These are phyloP conservation scores for Tricholoma bakamatsutake DNA, from an alignment of 768 basidiomycete species.

Conservation along the genomic window DNA sequence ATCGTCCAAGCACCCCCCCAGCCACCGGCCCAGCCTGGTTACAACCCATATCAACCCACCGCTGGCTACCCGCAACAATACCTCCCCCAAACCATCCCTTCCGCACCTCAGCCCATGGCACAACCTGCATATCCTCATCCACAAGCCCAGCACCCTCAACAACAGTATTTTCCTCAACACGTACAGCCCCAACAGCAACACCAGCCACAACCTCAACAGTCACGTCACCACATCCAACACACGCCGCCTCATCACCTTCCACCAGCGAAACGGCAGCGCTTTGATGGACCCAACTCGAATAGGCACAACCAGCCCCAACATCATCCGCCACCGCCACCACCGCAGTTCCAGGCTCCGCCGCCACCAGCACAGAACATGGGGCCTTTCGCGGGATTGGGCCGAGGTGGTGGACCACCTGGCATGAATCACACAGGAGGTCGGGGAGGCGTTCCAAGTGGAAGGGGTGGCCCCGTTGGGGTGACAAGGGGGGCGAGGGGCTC, in stretches of 20 bases:
- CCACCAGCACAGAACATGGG: constrained; percentile 39
- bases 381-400: constrained; percentile 30
- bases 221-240: constrained; percentile 51
- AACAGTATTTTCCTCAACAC: constrained; percentile 41
- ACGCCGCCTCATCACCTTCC: constrained; percentile 77
- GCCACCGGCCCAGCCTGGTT: constrained; percentile 54
- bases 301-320: constrained; percentile 46
- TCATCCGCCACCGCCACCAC: constrained; percentile 50
- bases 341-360: constrained; percentile 60
- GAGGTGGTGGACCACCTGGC: constrained; percentile 34
- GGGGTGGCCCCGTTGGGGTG: constrained; percentile 38
- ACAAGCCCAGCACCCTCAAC: constrained; percentile 34
- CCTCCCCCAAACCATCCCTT: constrained; percentile 48
- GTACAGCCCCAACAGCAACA: constrained; percentile 36
- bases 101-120: constrained; percentile 46
- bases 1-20: constrained; percentile 49
- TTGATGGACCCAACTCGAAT: constrained; percentile 67
- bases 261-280: constrained; percentile 86
- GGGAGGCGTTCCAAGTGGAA: constrained; percentile 19
- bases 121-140: constrained; percentile 47
- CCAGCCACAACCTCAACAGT: constrained; percentile 40
- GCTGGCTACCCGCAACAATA: constrained; percentile 63
- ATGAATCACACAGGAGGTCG: constrained; percentile 28
- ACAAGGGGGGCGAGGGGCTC: constrained; percentile 42
- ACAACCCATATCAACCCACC: constrained; percentile 72